Evolutionary conservation across 768 basidiomycete genomes (phyloP), one percentile per base, ranked within the genome.

Genomic region (Kwoniella pini): DNA sequence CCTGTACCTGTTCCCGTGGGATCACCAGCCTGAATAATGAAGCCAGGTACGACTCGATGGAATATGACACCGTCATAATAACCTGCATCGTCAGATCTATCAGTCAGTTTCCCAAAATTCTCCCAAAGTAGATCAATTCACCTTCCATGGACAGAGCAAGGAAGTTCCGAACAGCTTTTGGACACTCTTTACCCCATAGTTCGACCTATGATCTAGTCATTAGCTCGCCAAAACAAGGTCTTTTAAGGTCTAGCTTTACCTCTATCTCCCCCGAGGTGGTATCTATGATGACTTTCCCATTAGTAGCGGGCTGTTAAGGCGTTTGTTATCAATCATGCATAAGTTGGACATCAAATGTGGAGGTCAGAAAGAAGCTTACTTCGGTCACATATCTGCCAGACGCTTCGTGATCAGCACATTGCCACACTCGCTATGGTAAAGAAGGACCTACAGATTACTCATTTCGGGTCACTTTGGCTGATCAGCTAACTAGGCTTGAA

Each of bases 1-100:
- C 93, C 92, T 0, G 80, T 86, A 1, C 96, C 96, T 0, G 90
- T 91, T 0, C 92, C 91, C 0, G 92, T 92, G 67, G 83, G 87
- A 76, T 98, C 95, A 17, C 95, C 95, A 1, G 93, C 93, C 77
- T 98, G 96, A 0, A 96, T 89, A 43, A 97, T 85, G 77, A 98
- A 96, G 17, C 87, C 85, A 0, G 93, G 89, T 1, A 97, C 88
- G 38, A 97, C 82, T n/a, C 94, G 85, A 79, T 96, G 93, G 68
- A 97, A 97, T 46, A 95, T 89, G 54, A 92, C 88, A 31, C 90
- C 89, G 62, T 98, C 95, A 79, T 97, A 98, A 78, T 96, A 97
- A 7, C 95, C 93, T 94, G 24, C 15, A 27, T n/a, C n/a, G 12
- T 24, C 3, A 40, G 17, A n/a, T 19, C 1, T n/a, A n/a, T 42